Percentiles rank a stretch among this genome's conserved stretches.
phyloP scores from a whole-genome alignment of 768 basidiomycete genomes.

The Lactarius sp. region DNA sequence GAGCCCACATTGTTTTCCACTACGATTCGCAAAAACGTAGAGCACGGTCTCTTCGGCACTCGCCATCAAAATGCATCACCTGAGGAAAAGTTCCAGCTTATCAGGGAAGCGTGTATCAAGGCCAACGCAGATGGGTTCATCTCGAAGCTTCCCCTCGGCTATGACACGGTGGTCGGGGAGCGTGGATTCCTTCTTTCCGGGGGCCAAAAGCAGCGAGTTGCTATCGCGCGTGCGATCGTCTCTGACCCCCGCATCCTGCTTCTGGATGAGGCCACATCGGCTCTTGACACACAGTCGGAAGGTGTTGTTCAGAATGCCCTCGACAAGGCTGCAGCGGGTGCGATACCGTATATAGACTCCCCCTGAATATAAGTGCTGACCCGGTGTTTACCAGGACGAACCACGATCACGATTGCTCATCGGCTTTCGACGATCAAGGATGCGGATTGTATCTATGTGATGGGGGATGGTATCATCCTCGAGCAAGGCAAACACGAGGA shows the following conservation, averaged over 20 bases:
- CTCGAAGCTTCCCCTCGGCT: slow-evolving; percentile 42
- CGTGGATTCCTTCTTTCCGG: slow-evolving; percentile 46
- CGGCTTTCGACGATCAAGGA: slow-evolving; percentile 38
- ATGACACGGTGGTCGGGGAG: slow-evolving; percentile 49
- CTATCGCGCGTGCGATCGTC: slow-evolving; percentile 48
- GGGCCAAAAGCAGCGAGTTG: slow-evolving; percentile 53
- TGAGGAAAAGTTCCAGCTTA: slow-evolving; percentile 41
- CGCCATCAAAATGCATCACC: slow-evolving; percentile 37
- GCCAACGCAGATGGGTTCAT: slow-evolving; percentile 52
- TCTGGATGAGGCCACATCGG: slow-evolving; percentile 48
- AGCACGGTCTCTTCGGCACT: slow-evolving; percentile 47
- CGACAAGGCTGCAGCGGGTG: slow-evolving; percentile 41
- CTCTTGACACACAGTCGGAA: slow-evolving; percentile 47
- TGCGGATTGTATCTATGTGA: slow-evolving; percentile 40
- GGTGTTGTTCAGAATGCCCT: slow-evolving; percentile 51
- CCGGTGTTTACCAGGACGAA: slow-evolving; percentile 25
- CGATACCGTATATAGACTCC: neutral
- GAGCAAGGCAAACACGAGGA: slow-evolving; percentile 42
- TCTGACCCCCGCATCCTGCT: slow-evolving; percentile 46
- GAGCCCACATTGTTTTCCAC: slow-evolving; percentile 48
- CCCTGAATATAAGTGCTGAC: neutral
- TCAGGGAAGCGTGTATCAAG: slow-evolving; percentile 46
- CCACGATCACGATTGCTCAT: slow-evolving; percentile 35
- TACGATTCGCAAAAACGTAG: slow-evolving; percentile 44
- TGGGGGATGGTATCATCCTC: slow-evolving; percentile 42